Percentiles rank a stretch among this genome's conserved stretches.
Conservation (phyloP, 768 basidiomycete genomes). For the Rhodotorula toruloides region DNA sequence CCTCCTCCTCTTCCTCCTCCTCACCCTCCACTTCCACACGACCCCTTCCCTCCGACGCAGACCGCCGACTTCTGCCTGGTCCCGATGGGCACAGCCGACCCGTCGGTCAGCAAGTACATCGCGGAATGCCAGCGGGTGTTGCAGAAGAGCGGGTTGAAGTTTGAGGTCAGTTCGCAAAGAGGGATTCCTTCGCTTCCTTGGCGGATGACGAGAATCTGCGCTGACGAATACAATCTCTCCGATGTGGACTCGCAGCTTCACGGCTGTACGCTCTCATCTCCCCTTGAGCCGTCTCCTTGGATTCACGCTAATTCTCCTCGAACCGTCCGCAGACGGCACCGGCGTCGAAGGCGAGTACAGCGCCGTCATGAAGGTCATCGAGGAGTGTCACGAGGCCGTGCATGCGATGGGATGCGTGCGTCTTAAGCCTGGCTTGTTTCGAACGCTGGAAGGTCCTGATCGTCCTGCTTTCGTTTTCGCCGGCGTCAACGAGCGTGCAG, state of each 20-base stretch:
- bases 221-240: too few species aligned
- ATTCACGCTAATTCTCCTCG: background rate
- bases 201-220: too few species aligned
- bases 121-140: constrained; percentile 75
- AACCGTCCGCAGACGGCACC: constrained; percentile 63
- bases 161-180: constrained; percentile 69
- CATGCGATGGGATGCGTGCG: constrained; percentile 51
- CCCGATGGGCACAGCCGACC: constrained; percentile 68
- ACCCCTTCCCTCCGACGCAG: background rate
- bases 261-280: constrained; percentile 2
- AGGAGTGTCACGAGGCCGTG: constrained; percentile 82
- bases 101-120: constrained; percentile 55
- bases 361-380: constrained; percentile 75
- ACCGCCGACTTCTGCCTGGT: constrained; percentile 72
- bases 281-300: too few species aligned
- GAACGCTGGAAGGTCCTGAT: background rate
- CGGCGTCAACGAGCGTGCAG: constrained; percentile 39
- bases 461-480: background rate
- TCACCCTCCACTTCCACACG: background rate
- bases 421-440: background rate
- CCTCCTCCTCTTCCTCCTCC: too few species aligned
- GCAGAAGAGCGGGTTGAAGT: constrained; percentile 73
- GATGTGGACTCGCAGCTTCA: background rate
- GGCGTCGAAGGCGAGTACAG: constrained; percentile 88
- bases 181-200: too few species aligned